Evolutionary conservation across 2,329 filamentous ascomycete genomes (phyloP), one percentile per base, ranked within the genome.

Genomic region (Pyricularia grisea): DNA sequence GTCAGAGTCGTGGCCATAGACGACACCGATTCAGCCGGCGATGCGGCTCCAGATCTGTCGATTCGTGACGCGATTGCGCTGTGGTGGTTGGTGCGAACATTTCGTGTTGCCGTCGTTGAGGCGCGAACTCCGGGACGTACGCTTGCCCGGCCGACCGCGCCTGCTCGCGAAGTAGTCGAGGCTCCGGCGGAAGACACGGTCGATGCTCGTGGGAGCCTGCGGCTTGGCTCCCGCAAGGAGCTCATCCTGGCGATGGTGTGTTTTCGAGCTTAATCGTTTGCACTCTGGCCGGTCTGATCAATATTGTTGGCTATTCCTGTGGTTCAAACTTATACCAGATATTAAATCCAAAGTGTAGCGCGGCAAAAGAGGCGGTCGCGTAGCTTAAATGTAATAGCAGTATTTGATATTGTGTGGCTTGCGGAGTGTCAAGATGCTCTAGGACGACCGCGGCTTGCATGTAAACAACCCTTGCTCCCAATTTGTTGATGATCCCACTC

Each of bases 11-110:
- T 84, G 28, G 85, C 80, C 33, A 84, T 79, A 4, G 91, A 90
- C 68, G 85, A 84, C 27, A 92, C 77, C 9, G 91, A 92, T 65
- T 88, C 87, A 70, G 91, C 87, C 5, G 93, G 92, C 5, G 94
- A 94, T 14, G 84, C 80, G 31, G 90, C 83, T 65, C 82, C 79
- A 63, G 75, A 75, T 27, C 80, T 78, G 33, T 80, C 78, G 65
- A 78, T 73, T 11, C 75, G 74, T 61, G 75, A 72, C 17, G 72
- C 55, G 27, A 68, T 69, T 28, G 73, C 70, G n/a, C 71, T 68
- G 60, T 72, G 70, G 23, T 61, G n/a, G 10, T 17, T n/a, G 58
- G 23, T 2, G 17, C 73, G 70, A 23, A 68, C 65, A 36, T 72
- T 72, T 42, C 74, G 72, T 50, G 71, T 70, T 27, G 74, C 63